Conservation (phyloP, 176 grass and related monocot species). For the Calamus simplicifolius region DNA sequence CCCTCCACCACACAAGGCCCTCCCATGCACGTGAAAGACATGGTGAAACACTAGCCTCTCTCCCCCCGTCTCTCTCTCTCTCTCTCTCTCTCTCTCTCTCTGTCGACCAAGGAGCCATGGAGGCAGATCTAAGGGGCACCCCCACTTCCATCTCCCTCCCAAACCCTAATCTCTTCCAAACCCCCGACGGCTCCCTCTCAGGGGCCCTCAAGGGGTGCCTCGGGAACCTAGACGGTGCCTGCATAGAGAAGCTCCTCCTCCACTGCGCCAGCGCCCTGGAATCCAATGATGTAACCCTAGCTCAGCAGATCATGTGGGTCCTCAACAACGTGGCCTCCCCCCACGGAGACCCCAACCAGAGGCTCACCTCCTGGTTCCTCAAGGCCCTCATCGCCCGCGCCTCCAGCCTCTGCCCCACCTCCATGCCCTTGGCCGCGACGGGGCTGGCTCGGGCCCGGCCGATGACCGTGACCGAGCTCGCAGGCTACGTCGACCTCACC, state of each 20-base stretch:
- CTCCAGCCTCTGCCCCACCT: slow-evolving; percentile 11
- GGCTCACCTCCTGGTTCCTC: slow-evolving; percentile 20
- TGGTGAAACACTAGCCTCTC: too few species aligned
- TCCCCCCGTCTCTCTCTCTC: too few species aligned
- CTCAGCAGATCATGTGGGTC: slow-evolving; percentile 27
- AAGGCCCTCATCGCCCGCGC: slow-evolving; percentile 11
- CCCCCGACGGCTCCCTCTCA: background rate
- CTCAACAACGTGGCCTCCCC: slow-evolving; percentile 25
- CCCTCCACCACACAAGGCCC: background rate
- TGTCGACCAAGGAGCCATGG: slow-evolving; percentile 9
- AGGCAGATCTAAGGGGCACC: background rate
- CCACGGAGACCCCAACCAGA: slow-evolving; percentile 15
- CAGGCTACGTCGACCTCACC: slow-evolving; percentile 22
- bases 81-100: background rate
- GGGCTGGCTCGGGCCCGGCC: background rate
- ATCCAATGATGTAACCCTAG: slow-evolving; percentile 21
- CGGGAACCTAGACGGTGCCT: slow-evolving; percentile 11
- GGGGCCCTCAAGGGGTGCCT: slow-evolving; percentile 1
- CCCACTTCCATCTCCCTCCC: background rate
- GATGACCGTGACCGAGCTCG: slow-evolving; percentile 21
- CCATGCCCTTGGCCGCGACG: background rate
- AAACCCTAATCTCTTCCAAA: background rate
- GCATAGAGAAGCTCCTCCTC: slow-evolving; percentile 29
- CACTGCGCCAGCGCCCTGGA: slow-evolving; percentile 21
- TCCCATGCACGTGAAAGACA: too few species aligned